Evolutionary conservation across 2,329 filamentous ascomycete species (phyloP).

Genomic region (Microsporum audouinii): DNA sequence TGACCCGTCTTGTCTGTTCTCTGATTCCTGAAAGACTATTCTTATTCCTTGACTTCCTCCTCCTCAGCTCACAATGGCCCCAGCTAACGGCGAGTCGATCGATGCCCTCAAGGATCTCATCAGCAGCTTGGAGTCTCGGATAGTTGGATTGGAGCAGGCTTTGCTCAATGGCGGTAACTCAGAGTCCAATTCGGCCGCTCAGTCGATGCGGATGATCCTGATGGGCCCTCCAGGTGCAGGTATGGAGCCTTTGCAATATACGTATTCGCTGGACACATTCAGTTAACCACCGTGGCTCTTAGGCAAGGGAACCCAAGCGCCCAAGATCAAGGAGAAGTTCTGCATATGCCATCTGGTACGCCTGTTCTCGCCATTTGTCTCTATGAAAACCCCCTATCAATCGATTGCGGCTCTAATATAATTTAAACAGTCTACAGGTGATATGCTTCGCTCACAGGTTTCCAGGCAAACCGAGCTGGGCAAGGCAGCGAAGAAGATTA

Average conservation of each 20-base stretch:
- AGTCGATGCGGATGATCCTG: slow-evolving; percentile 85
- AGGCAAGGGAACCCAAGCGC: slow-evolving; percentile 99
- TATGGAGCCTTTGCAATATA: slow-evolving; percentile 38
- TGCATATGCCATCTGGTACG: slow-evolving; percentile 91
- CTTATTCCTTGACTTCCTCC: slow-evolving; percentile 5
- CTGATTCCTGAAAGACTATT: background rate
- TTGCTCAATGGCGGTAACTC: slow-evolving; percentile 45
- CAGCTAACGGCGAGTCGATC: slow-evolving; percentile 68
- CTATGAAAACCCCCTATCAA: background rate
- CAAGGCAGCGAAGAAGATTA: slow-evolving; percentile 98
- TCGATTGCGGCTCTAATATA: background rate
- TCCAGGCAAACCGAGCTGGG: slow-evolving; percentile 93
- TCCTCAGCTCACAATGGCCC: slow-evolving; percentile 57
- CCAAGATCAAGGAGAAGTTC: slow-evolving; percentile 96
- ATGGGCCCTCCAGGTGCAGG: slow-evolving; percentile 96
- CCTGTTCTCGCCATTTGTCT: slow-evolving; percentile 7
- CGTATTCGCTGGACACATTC: slow-evolving; percentile 4
- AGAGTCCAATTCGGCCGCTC: slow-evolving; percentile 39
- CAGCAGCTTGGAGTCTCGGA: slow-evolving; percentile 69
- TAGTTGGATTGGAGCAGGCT: slow-evolving; percentile 71
- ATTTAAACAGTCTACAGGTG: slow-evolving; percentile 68
- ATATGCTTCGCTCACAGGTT: slow-evolving; percentile 98
- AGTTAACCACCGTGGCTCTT: slow-evolving; percentile 1
- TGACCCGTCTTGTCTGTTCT: background rate
- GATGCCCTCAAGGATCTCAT: slow-evolving; percentile 77